Percentiles rank a stretch among this genome's conserved stretches.
Conservation (phyloP, 768 basidiomycete species). For the Omphalotus guepiniiformis region DNA sequence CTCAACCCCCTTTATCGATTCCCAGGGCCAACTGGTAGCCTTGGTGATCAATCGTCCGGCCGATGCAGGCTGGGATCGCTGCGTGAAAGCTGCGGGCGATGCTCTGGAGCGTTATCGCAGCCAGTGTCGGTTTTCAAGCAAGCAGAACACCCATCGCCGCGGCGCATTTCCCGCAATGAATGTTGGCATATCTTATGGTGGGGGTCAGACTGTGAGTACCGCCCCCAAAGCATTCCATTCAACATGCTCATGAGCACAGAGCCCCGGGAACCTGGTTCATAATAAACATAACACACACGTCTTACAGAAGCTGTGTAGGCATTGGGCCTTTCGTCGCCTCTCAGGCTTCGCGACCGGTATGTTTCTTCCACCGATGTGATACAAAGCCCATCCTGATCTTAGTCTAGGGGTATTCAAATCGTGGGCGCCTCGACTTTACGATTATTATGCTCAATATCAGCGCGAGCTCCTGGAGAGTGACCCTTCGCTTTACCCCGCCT, state of each 20-base stretch:
- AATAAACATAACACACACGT: background rate
- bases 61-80: slow-evolving; percentile 7
- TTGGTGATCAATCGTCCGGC: slow-evolving; percentile 12
- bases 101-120: slow-evolving; percentile 1
- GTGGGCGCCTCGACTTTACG: slow-evolving; percentile 19
- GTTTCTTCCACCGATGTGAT: too few relatives aligned
- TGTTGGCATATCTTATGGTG: slow-evolving; percentile 24
- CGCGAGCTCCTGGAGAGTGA: background rate
- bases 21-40: background rate
- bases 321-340: slow-evolving; percentile 11
- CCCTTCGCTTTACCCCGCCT: background rate
- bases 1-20: background rate
- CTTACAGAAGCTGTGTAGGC: background rate
- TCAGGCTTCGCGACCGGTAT: slow-evolving; percentile 20
- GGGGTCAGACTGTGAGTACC: slow-evolving; percentile 18
- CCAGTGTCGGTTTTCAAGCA: slow-evolving; percentile 3
- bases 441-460: too few relatives aligned
- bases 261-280: slow-evolving; percentile 11
- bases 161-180: slow-evolving; percentile 17
- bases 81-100: slow-evolving; percentile 1
- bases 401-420: slow-evolving; percentile 13
- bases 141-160: slow-evolving; percentile 12
- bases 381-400: background rate
- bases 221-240: too few relatives aligned
- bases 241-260: background rate